These are phyloP conservation scores for Penicillium sp. DNA, from an alignment of 2,329 filamentous ascomycete genomes.

Conservation along the genomic window DNA sequence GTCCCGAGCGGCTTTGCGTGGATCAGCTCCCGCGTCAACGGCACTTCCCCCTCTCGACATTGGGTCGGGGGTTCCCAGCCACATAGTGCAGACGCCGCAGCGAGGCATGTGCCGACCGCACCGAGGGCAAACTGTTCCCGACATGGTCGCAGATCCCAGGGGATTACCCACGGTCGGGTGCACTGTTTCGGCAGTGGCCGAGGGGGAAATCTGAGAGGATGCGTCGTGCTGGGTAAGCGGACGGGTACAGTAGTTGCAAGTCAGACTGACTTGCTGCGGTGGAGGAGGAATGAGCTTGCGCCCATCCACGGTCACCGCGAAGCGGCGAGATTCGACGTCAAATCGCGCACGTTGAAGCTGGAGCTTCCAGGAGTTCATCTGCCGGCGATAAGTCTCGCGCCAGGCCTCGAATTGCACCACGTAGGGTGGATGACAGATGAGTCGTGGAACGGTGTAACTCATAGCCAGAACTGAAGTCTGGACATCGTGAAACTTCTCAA, in stretches of 20 bases:
- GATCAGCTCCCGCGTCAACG: conserved; percentile 37
- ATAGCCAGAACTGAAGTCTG: conserved; percentile 66
- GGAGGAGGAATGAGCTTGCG: conserved; percentile 54
- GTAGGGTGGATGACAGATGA: conserved; percentile 58
- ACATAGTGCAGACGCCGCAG: conserved; percentile 65
- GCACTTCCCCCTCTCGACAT: conserved; percentile 46
- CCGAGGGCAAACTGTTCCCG: conserved; percentile 61
- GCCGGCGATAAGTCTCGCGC: conserved; percentile 63
- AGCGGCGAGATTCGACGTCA: conserved; percentile 60
- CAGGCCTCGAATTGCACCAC: conserved; percentile 61
- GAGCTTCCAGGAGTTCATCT: conserved; percentile 65
- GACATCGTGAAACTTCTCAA: conserved; percentile 62
- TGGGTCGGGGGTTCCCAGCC: conserved; percentile 63
- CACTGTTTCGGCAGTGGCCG: conserved; percentile 36
- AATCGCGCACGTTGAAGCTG: conserved; percentile 64
- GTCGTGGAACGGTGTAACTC: conserved; percentile 61
- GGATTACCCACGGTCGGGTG: conserved; percentile 43
- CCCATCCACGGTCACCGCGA: conserved; percentile 56
- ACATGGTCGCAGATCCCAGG: conserved; percentile 40
- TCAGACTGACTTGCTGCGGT: conserved; percentile 59
- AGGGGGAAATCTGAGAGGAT: conserved; percentile 35
- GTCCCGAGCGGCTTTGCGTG: conserved; percentile 34
- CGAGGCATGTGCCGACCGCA: conserved; percentile 66
- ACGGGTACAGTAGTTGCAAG: conserved; percentile 64
- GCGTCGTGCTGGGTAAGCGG: conserved; percentile 55